Percentiles rank a stretch among this genome's conserved stretches.
Conservation (phyloP, 192 early-diverging fungal genomes). For the Backusella circina region DNA sequence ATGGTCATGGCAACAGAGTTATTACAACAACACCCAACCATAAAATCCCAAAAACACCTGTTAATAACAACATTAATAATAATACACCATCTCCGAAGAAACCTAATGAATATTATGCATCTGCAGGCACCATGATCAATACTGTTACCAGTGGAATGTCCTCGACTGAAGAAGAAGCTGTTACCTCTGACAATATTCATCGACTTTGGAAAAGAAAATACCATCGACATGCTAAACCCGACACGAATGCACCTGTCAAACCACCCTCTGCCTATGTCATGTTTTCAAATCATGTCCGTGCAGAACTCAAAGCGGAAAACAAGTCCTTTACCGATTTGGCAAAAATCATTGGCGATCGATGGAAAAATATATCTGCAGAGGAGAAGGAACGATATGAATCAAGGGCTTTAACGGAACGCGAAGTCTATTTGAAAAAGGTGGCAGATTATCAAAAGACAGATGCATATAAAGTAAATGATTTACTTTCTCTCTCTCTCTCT, state of each 20-base stretch:
- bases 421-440: constrained; percentile 26
- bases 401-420: constrained; percentile 23
- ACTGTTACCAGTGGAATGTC: constrained; percentile 20
- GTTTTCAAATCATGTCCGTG: constrained; percentile 43
- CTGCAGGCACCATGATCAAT: constrained; percentile 9
- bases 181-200: constrained; percentile 8
- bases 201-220: constrained; percentile 38
- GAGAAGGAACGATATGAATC: constrained; percentile 35
- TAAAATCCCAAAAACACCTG: background rate
- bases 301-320: constrained; percentile 32
- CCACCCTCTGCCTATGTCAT: constrained; percentile 48
- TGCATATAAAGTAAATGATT: constrained; percentile 22
- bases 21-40: background rate
- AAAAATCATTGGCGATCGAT: constrained; percentile 45
- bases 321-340: constrained; percentile 43
- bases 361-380: constrained; percentile 31
- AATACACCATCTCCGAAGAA: background rate
- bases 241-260: constrained; percentile 43
- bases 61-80: background rate
- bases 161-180: constrained; percentile 31
- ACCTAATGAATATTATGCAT: constrained; percentile 3
- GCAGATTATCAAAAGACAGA: constrained; percentile 38
- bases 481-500: background rate
- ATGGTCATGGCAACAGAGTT: background rate
- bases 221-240: constrained; percentile 43